Base-by-base conservation (phyloP, 352 stramenopile species). In the Globisporangium cylindrosporum region DNA sequence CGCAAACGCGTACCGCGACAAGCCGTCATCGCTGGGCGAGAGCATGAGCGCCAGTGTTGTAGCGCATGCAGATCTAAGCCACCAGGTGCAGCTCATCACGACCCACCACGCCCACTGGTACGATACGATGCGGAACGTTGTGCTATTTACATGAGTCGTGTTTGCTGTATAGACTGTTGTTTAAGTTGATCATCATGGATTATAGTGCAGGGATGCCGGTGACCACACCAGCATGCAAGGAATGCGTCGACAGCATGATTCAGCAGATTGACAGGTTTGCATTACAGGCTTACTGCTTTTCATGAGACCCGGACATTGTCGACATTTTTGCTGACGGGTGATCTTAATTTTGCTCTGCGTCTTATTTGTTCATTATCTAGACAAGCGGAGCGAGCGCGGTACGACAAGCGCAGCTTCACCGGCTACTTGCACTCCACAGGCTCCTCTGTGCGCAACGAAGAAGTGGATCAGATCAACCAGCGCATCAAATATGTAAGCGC, bases 181-280 rank as follows among this genome's bases (percentile, higher is more conserved):
- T 43, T 15, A 18, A 15, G 14, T 15, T 43, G 12, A 43, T 12
- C 12, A 18, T 12, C 14, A 43, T 43, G 36, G 36, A 18, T 75
- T 65, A 75, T 43, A 94, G 86, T 61, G 77, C 80, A 8, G 86
- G 86, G 0, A 61, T 85, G 36, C 84, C 84, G 0, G 76, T 94
- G 36, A 80, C 72, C 38, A 89, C 83, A 5, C 85, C 84, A 49
- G 78, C 81, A 59, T 94, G 86, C 61, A 87, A 90, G 57, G 81
- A 93, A 27, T 94, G 86, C 57, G 74, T 91, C 55, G 86, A 94
- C 64, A 73, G 68, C 27, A 94, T 94, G 86, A 65, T 90, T 20
- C 73, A 80, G 36, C 80, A 90, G 64, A 86, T 91, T 55, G 86
- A 94, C 65, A 78, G 80, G 77, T 88, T 49, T 41, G 41, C 29